Evolutionary conservation across 495 filamentous ascomycete genomes (phyloP).

Genomic region (Aspergillus diversus): DNA sequence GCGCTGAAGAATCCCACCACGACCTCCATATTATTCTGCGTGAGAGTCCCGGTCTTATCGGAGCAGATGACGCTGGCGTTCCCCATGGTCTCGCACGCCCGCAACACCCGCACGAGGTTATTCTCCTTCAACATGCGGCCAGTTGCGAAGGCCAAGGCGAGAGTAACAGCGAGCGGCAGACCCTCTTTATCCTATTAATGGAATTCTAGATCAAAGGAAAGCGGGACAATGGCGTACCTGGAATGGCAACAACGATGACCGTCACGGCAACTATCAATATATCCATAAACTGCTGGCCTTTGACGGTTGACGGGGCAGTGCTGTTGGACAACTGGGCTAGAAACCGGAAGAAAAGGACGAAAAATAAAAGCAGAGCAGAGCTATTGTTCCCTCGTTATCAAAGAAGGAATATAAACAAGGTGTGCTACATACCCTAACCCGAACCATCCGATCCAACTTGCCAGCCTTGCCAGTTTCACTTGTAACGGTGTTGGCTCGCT

Average conservation of each 20-base stretch:
- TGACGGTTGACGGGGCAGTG: conserved; percentile 48
- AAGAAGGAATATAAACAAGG: neutral
- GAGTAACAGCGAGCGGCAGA: conserved; percentile 66
- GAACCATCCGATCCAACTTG: conserved; percentile 65
- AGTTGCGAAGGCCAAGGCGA: conserved; percentile 70
- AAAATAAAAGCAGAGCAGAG: conserved; percentile 65
- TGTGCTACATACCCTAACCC: conserved; percentile 42
- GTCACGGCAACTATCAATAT: conserved; percentile 72
- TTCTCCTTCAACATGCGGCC: conserved; percentile 71
- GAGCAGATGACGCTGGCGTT: conserved; percentile 72
- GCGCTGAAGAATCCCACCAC: conserved; percentile 65
- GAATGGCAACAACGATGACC: conserved; percentile 73
- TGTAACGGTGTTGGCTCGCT: conserved; percentile 68
- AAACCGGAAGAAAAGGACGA: conserved; percentile 65
- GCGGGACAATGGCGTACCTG: conserved; percentile 37
- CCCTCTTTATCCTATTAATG: conserved; percentile 49
- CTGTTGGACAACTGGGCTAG: conserved; percentile 57
- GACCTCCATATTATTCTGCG: conserved; percentile 74
- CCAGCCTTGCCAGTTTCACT: conserved; percentile 62
- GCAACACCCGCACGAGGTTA: conserved; percentile 66
- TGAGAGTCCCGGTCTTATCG: conserved; percentile 72
- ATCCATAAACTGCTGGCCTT: conserved; percentile 65
- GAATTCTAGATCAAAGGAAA: neutral
- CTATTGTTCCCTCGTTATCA: conserved; percentile 46
- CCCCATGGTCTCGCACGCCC: conserved; percentile 73